Conservation (phyloP, 2,329 filamentous ascomycete species). For the Colletotrichum viniferum region DNA sequence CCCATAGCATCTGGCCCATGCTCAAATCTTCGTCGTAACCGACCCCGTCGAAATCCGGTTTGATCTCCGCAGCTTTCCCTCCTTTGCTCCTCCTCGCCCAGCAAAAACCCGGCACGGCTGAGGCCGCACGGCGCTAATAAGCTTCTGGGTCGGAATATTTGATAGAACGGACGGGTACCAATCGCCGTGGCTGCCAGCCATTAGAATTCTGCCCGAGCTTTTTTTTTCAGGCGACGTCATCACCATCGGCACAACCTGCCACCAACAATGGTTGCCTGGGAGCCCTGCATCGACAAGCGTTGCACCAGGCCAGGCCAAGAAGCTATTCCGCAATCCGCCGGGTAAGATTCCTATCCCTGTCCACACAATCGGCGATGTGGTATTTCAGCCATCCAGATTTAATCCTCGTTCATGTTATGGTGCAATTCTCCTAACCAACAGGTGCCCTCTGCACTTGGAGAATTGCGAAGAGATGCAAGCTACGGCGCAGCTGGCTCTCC, state of each 20-base stretch:
- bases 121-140: not conserved
- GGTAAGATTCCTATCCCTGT: not conserved
- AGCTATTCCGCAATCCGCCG: not conserved
- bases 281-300: not conserved
- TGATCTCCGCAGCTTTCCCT: not conserved
- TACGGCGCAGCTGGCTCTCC: not conserved
- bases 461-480: not conserved
- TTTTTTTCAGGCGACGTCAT: not conserved
- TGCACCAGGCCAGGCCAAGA: not conserved
- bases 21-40: not conserved
- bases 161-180: not conserved
- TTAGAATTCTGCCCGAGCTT: not conserved
- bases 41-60: not conserved
- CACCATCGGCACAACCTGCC: not conserved
- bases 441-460: accelerated
- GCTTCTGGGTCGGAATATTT: not conserved
- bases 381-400: not conserved
- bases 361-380: not conserved
- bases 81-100: not conserved
- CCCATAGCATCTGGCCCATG: not conserved
- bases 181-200: not conserved
- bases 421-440: no score
- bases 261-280: not conserved
- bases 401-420: not conserved
- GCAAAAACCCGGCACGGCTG: not conserved